These are phyloP conservation scores for Candida easanensis DNA, from an alignment of 805 yeast species.

Conservation along the genomic window DNA sequence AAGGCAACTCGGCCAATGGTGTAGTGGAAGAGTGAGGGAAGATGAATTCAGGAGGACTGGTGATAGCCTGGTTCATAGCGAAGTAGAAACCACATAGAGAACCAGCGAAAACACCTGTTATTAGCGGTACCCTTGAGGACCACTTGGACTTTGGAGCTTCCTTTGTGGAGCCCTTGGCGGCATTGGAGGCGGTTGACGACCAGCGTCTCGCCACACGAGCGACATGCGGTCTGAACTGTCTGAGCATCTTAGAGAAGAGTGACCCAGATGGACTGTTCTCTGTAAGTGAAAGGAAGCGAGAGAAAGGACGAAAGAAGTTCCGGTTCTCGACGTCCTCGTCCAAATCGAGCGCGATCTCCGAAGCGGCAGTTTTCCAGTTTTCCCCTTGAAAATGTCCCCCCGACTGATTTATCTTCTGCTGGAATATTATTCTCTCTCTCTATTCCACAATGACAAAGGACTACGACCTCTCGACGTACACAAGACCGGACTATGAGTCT, in stretches of 20 bases:
- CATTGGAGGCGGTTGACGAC: constrained; percentile 2
- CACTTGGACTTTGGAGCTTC: neutral
- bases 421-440: too few species aligned
- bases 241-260: too few species aligned
- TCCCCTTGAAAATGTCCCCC: too few species aligned
- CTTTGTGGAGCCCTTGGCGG: neutral
- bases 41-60: constrained; percentile 27
- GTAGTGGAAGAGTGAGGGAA: constrained; percentile 30
- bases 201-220: constrained; percentile 1
- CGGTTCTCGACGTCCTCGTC: neutral
- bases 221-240: neutral
- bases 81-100: constrained; percentile 23
- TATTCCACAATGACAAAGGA: constrained; percentile 8
- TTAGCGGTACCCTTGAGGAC: constrained; percentile 6
- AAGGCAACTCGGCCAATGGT: constrained; percentile 19
- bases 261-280: too few species aligned
- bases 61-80: constrained; percentile 25
- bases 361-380: neutral
- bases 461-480: neutral
- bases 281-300: too few species aligned
- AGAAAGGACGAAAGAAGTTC: too few species aligned
- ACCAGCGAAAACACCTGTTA: constrained; percentile 21
- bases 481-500: constrained; percentile 5
- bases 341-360: constrained; percentile 7
- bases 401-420: neutral